A percentile compares a stretch with the other conserved stretches of the same genome.
Conservation (phyloP, 2,329 filamentous ascomycete species). For the Alternaria novae-zelandiae region DNA sequence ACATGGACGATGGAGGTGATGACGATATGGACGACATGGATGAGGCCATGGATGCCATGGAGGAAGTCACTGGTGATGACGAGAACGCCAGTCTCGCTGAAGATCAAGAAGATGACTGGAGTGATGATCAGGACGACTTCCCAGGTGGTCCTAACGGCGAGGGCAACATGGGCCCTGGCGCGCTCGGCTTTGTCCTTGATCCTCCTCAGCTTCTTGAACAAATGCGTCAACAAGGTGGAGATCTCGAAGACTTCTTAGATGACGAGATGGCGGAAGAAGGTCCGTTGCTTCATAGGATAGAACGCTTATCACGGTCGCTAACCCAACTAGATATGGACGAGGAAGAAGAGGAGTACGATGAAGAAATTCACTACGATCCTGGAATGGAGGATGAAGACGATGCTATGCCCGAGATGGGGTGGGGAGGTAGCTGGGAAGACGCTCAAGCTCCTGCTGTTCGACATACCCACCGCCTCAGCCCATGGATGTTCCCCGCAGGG, state of each 20-base stretch:
- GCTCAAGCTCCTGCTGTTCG: conserved; percentile 54
- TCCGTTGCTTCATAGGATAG: conserved; percentile 51
- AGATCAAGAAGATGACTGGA: conserved; percentile 49
- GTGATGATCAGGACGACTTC: conserved; percentile 57
- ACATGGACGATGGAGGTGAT: conserved; percentile 52
- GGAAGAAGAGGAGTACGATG: conserved; percentile 75
- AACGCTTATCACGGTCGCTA: conserved; percentile 41
- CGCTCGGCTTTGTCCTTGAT: conserved; percentile 44
- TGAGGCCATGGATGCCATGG: conserved; percentile 41
- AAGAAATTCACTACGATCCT: conserved; percentile 65
- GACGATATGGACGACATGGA: conserved; percentile 50
- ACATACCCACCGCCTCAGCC: conserved; percentile 59
- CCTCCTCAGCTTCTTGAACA: conserved; percentile 48
- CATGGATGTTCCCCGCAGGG: conserved; percentile 65
- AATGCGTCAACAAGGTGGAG: conserved; percentile 50
- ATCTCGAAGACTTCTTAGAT: conserved; percentile 60
- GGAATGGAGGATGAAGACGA: conserved; percentile 57
- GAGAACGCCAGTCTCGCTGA: conserved; percentile 54
- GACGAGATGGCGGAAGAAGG: conserved; percentile 66
- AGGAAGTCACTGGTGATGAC: conserved; percentile 56
- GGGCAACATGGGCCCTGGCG: conserved; percentile 58
- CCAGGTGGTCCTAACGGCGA: conserved; percentile 56
- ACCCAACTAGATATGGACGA: conserved; percentile 54
- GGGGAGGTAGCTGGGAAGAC: conserved; percentile 62
- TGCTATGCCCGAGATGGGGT: conserved; percentile 52